phyloP scores from a whole-genome alignment of 2,329 filamentous ascomycete species.

The Penicillium sp. region DNA sequence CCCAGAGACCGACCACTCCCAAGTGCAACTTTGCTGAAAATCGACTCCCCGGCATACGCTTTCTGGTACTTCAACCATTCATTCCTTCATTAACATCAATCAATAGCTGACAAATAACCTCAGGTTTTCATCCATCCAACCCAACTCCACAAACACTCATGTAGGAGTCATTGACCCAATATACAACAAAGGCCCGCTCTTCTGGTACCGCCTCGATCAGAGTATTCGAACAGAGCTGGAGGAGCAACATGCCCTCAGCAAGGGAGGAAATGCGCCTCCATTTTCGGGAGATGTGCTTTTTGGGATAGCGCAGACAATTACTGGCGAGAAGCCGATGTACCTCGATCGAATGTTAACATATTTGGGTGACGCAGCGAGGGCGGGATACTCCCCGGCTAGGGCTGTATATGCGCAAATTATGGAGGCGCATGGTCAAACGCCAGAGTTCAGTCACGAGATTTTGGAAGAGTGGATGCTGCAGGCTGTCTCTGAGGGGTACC shows the following conservation, averaged over 20 bases:
- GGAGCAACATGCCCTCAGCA: constrained; percentile 20
- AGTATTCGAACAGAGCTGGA: constrained; percentile 26
- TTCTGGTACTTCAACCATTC: constrained; percentile 22
- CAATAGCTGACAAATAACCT: neutral
- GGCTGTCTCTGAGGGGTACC: constrained; percentile 26
- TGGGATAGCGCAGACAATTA: constrained; percentile 29
- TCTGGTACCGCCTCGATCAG: constrained; percentile 28
- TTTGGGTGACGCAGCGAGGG: constrained; percentile 21
- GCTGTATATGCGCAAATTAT: constrained; percentile 29
- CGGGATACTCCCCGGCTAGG: constrained; percentile 24
- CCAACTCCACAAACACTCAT: constrained; percentile 6
- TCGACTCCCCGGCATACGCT: constrained; percentile 18
- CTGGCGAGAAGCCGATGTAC: constrained; percentile 22
- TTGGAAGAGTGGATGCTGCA: constrained; percentile 25
- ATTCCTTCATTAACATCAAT: neutral
- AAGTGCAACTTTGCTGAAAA: constrained; percentile 19
- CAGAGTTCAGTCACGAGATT: constrained; percentile 16
- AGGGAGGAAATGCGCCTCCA: constrained; percentile 8
- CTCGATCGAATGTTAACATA: constrained; percentile 23
- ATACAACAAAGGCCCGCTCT: constrained; percentile 29
- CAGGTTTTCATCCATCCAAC: constrained; percentile 24
- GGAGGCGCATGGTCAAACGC: constrained; percentile 19
- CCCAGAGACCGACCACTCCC: constrained; percentile 22
- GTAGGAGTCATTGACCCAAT: constrained; percentile 25
- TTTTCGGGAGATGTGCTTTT: constrained; percentile 26